These are phyloP conservation scores for Rhynchospora breviuscula DNA, from an alignment of 176 grass and related monocot genomes.

Conservation along the genomic window DNA sequence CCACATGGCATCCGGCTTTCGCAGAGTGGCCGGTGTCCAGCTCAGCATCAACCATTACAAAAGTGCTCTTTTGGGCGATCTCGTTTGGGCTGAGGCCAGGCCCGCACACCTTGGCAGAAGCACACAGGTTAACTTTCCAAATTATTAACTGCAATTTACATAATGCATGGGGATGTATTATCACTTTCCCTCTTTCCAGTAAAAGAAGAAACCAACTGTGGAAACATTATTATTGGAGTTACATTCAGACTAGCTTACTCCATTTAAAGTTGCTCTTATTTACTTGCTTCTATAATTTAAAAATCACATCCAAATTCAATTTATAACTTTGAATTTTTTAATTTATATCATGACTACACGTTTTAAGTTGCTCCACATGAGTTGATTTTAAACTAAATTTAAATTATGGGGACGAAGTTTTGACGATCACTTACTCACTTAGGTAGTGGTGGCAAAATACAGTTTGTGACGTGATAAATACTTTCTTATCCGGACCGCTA, in stretches of 20 bases:
- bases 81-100: conserved; percentile 53
- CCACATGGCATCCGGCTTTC: conserved; percentile 75
- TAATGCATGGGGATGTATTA: no score
- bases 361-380: background rate
- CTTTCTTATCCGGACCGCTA: background rate
- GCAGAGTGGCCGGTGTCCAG: conserved; percentile 72
- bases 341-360: background rate
- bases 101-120: conserved; percentile 60
- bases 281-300: no score
- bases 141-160: no score
- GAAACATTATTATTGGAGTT: no score
- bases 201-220: no score
- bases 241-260: no score
- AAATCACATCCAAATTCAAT: background rate
- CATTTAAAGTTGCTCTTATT: no score
- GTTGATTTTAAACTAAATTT: background rate
- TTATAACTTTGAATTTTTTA: background rate
- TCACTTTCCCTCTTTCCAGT: no score
- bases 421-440: no score
- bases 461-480: background rate
- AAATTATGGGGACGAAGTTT: no score
- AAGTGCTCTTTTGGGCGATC: conserved; percentile 52
- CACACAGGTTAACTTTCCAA: conserved; percentile 40
- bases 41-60: conserved; percentile 91
- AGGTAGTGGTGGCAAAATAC: no score